Conservation (phyloP, 345 rosid genomes). For the Mangifera indica region DNA sequence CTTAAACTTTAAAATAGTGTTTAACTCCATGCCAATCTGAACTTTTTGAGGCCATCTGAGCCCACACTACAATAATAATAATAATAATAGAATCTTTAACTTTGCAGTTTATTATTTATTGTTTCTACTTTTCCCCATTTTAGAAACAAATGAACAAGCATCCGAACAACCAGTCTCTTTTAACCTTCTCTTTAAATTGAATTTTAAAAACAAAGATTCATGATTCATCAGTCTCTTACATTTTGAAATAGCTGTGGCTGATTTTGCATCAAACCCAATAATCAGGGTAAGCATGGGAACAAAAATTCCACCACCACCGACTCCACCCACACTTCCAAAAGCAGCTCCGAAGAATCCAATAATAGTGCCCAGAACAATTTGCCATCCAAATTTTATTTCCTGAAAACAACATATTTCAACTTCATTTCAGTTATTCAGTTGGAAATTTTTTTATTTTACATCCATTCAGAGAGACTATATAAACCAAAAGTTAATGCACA, state of each 20-base stretch:
- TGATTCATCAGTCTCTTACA: conserved; percentile 39
- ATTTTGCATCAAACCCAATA: conserved; percentile 81
- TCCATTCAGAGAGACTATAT: not conserved
- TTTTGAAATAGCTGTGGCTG: conserved; percentile 80
- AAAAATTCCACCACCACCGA: conserved; percentile 87
- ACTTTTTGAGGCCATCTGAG: not conserved
- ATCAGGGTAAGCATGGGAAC: conserved; percentile 82
- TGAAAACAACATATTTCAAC: conserved; percentile 18
- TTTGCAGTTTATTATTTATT: not conserved
- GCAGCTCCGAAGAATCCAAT: conserved; percentile 89
- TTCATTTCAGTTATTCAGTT: not conserved
- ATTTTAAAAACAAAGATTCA: not conserved
- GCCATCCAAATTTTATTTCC: conserved; percentile 78
- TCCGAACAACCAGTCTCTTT: not conserved
- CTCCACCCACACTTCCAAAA: conserved; percentile 90
- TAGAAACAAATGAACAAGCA: not conserved
- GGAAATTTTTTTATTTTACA: not conserved
- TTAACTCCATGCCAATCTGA: not conserved
- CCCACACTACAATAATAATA: not conserved
- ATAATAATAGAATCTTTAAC: not conserved
- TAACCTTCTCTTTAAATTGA: not conserved
- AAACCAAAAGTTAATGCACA: not conserved
- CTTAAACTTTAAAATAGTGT: not conserved
- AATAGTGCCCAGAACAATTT: conserved; percentile 55
- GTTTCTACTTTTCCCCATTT: not conserved